Base-by-base conservation (phyloP, 148 eudicot species). In the Fallopia convolvulus region DNA sequence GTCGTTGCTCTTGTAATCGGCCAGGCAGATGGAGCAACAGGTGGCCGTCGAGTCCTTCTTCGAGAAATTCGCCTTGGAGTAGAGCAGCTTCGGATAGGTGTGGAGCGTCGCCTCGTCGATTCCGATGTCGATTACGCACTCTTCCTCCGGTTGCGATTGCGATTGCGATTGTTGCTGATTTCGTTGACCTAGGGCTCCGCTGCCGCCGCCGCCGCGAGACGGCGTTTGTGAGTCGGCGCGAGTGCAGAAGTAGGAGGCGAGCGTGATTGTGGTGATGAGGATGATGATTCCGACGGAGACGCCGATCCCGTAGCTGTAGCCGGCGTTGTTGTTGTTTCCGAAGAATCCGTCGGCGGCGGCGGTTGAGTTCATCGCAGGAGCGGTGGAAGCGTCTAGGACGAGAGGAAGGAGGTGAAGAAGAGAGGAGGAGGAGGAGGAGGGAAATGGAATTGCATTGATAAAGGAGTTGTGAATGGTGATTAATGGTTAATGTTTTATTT, bases 261-360 rank as follows among this genome's bases (percentile, higher is more conserved):
- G 75, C n/a, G 96, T 90, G 33, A 92, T 92, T 44, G 95, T 92
- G 32, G 93, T 87, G 80, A 94, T 92, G 52, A 94, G 87, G 66
- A 94, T 79, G 32, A 92, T 89, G 39, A 94, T 86, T 5, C 98
- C 98, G n/a, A 90, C 78, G 1, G 97, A 92, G 8, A 94, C 82
- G 0, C 97, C 97, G 42, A 94, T 84, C 32, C 97, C 98, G 70
- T 94, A 94, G 23, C 90, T 86, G 75, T 92, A 90, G 4, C 97
- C 93, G 46, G 95, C 87, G 8, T 83, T 78, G 79, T 81, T 73
- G 11, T 79, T 49, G 40, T 84, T 81, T 23, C 86, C 88, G 0
- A 87, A 66, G 60, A 89, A 80, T 44, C 91, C 91, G 33, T 79
- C 80, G 84, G 79, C 50, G 80, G 33, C 46, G 56, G 77, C 40